These are phyloP conservation scores for Fusarium miscanthi DNA, from an alignment of 2,329 filamentous ascomycete genomes.

Conservation along the genomic window DNA sequence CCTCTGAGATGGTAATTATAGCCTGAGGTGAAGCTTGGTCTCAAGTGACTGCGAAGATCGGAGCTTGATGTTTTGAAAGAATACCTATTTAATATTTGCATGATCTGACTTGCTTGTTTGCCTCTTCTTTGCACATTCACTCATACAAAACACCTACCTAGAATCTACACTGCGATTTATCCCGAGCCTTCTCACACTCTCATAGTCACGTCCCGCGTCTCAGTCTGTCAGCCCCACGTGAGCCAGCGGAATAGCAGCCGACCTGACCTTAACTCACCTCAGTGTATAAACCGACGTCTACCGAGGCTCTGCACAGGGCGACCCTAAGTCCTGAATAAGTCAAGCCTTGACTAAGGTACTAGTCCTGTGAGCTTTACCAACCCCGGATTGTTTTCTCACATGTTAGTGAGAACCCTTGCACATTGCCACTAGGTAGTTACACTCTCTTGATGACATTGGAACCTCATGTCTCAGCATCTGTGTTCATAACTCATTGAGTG, in stretches of 20 bases:
- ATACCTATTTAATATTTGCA: background rate
- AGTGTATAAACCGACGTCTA: conserved; percentile 24
- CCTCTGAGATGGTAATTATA: conserved; percentile 18
- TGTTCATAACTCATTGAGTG: conserved; percentile 8
- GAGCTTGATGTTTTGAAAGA: conserved; percentile 8
- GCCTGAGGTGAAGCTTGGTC: background rate
- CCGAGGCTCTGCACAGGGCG: conserved; percentile 14
- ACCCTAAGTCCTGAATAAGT: conserved; percentile 4
- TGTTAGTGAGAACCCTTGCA: conserved; percentile 28
- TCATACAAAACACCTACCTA: background rate
- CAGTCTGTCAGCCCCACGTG: conserved; percentile 33
- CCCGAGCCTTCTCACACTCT: conserved; percentile 15
- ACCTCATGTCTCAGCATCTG: background rate
- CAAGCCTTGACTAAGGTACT: conserved; percentile 5
- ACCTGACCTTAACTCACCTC: conserved; percentile 12
- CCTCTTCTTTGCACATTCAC: background rate
- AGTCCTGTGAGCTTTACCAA: conserved; percentile 12
- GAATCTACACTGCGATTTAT: conserved; percentile 8
- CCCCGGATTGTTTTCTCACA: conserved; percentile 39
- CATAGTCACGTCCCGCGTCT: conserved; percentile 30
- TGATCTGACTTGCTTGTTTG: background rate
- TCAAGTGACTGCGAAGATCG: conserved; percentile 11
- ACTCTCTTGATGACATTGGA: conserved; percentile 3
- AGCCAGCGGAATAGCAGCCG: conserved; percentile 26
- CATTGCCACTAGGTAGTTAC: background rate